Conservation (phyloP, 2,329 filamentous ascomycete species). For the Ceratocystis colombiana region DNA sequence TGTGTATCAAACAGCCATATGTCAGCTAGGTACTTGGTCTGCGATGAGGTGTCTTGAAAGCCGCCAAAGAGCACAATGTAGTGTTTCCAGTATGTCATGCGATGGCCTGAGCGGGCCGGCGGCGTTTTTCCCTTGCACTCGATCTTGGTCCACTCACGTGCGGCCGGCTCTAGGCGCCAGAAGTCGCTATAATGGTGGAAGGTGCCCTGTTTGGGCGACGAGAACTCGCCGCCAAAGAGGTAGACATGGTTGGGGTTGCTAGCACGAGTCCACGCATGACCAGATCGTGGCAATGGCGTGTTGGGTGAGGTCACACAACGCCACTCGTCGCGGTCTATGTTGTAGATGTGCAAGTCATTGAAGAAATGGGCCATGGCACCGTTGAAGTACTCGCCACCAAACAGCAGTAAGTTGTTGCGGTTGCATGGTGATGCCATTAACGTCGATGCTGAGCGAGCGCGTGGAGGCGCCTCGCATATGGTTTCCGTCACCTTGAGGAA, state of each 20-base stretch:
- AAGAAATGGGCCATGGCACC: slow-evolving; percentile 69
- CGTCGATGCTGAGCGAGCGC: slow-evolving; percentile 67
- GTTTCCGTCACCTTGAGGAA: slow-evolving; percentile 90
- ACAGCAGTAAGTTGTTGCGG: slow-evolving; percentile 78
- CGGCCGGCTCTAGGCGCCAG: slow-evolving; percentile 77
- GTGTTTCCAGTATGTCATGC: slow-evolving; percentile 95
- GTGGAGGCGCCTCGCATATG: slow-evolving; percentile 58
- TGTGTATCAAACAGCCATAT: slow-evolving; percentile 92
- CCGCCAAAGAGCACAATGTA: slow-evolving; percentile 94
- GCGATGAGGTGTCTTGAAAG: slow-evolving; percentile 92
- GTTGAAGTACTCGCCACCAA: slow-evolving; percentile 93
- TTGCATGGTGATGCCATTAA: slow-evolving; percentile 78
- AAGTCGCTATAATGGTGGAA: slow-evolving; percentile 99
- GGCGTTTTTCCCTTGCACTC: slow-evolving; percentile 71
- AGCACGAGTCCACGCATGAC: slow-evolving; percentile 88
- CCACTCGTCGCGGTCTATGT: slow-evolving; percentile 84
- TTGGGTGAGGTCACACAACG: slow-evolving; percentile 83
- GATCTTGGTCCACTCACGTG: slow-evolving; percentile 81
- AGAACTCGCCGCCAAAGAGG: slow-evolving; percentile 93
- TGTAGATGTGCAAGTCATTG: slow-evolving; percentile 57
- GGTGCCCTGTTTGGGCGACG: slow-evolving; percentile 89
- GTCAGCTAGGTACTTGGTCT: slow-evolving; percentile 87
- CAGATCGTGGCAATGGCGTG: slow-evolving; percentile 76
- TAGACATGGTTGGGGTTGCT: slow-evolving; percentile 79
- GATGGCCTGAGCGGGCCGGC: slow-evolving; percentile 77